phyloP scores from a whole-genome alignment of 2,329 filamentous ascomycete genomes.

The Phialophora verrucosa region DNA sequence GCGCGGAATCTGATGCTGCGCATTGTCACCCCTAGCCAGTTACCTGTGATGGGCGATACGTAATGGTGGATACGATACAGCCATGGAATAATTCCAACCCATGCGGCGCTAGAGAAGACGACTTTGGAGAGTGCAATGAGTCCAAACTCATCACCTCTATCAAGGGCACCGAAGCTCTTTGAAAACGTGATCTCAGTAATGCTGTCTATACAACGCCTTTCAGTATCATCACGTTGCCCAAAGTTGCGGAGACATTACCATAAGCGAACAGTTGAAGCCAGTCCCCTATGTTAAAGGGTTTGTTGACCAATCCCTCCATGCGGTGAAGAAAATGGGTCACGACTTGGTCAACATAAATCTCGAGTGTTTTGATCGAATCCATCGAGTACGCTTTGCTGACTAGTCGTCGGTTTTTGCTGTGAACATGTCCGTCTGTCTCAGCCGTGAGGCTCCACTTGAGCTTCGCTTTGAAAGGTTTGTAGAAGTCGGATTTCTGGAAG shows the following conservation, averaged over 20 bases:
- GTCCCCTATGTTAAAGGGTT: slow-evolving; percentile 42
- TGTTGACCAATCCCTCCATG: slow-evolving; percentile 58
- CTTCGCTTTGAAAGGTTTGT: neutral
- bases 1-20: neutral
- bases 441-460: slow-evolving; percentile 1
- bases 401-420: slow-evolving; percentile 70
- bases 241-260: slow-evolving; percentile 13
- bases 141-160: slow-evolving; percentile 42
- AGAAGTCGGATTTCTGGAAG: slow-evolving; percentile 1
- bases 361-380: slow-evolving; percentile 43
- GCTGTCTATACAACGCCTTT: slow-evolving; percentile 32
- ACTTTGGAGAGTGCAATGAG: slow-evolving; percentile 42
- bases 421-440: neutral
- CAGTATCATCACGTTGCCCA: no score
- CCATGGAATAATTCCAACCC: slow-evolving; percentile 42
- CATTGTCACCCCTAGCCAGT: slow-evolving; percentile 3
- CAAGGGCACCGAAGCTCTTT: slow-evolving; percentile 43
- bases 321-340: slow-evolving; percentile 71
- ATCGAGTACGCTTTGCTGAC: slow-evolving; percentile 71
- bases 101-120: slow-evolving; percentile 38
- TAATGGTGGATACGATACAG: slow-evolving; percentile 44
- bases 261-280: slow-evolving; percentile 48
- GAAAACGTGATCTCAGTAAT: slow-evolving; percentile 44
- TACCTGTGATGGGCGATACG: slow-evolving; percentile 27
- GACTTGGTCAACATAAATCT: slow-evolving; percentile 77